Conservation (phyloP, 1,284 basidiomycete species). For the Fistulinella cinereoalba region DNA sequence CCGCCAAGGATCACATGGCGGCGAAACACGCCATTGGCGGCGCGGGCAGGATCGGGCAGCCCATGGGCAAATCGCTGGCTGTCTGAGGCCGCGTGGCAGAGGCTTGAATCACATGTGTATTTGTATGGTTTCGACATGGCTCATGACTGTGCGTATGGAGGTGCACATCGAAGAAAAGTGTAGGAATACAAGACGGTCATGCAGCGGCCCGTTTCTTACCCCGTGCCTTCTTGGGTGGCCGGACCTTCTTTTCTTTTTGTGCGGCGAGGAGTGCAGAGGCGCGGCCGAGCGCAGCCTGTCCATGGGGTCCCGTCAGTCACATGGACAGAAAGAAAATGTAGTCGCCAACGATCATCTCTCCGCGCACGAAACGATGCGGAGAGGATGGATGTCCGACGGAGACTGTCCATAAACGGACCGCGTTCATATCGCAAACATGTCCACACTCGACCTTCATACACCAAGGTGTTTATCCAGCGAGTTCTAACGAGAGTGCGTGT, state of each 20-base stretch:
- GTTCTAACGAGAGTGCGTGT: conserved; percentile 71
- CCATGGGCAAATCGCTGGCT: conserved; percentile 46
- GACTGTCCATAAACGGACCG: conserved; percentile 22
- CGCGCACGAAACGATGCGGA: conserved; percentile 10
- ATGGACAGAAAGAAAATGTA: conserved; percentile 22
- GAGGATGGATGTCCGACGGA: conserved; percentile 19
- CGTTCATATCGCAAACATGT: conserved; percentile 77
- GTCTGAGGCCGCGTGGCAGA: conserved; percentile 7
- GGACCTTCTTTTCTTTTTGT: conserved; percentile 71
- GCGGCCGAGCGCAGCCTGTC: conserved; percentile 77
- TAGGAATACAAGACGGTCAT: conserved; percentile 27
- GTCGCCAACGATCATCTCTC: conserved; percentile 23
- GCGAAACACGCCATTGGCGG: conserved; percentile 40
- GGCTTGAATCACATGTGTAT: conserved; percentile 14
- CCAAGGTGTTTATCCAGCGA: conserved; percentile 65
- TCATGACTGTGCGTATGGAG: conserved; percentile 6
- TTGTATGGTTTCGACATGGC: conserved; percentile 13
- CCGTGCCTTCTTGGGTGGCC: conserved; percentile 70
- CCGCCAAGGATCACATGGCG: conserved; percentile 45
- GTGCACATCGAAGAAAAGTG: conserved; percentile 18
- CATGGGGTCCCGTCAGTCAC: conserved; percentile 20
- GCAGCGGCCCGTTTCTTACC: conserved; percentile 67
- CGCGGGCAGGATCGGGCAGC: conserved; percentile 57
- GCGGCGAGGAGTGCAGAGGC: conserved; percentile 71
- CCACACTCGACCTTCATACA: conserved; percentile 81